phyloP scores from a whole-genome alignment of 495 filamentous ascomycete species.

The Tuber melanosporum region DNA sequence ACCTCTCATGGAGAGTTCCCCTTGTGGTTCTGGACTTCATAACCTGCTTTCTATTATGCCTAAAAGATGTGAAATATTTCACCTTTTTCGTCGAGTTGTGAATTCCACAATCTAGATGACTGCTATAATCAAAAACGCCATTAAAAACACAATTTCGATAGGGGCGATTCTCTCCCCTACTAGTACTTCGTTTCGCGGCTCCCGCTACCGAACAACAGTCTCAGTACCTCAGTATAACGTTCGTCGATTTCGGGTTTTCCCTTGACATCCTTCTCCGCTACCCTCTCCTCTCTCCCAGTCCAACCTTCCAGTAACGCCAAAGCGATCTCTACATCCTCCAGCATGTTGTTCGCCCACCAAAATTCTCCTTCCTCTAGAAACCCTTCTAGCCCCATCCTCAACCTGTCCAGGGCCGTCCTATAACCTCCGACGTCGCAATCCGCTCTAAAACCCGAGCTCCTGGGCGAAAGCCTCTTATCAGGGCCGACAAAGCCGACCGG shows the following conservation, averaged over 20 bases:
- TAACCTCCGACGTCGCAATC: background rate
- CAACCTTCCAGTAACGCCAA: background rate
- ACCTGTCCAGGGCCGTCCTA: background rate
- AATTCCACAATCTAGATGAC: background rate
- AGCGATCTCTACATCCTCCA: background rate
- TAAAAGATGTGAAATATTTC: background rate
- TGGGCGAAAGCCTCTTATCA: conserved; percentile 1
- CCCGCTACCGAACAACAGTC: background rate
- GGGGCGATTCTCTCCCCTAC: background rate
- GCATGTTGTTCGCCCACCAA: background rate
- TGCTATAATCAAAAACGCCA: background rate
- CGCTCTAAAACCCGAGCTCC: background rate
- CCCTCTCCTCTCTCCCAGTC: background rate
- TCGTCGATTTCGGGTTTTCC: background rate
- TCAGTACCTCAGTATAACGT: background rate
- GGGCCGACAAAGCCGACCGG: background rate
- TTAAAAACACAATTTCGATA: background rate
- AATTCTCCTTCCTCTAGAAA: background rate
- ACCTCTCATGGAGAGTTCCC: background rate
- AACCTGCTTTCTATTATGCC: background rate
- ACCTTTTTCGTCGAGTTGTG: background rate
- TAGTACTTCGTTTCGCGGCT: background rate
- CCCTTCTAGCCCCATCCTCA: background rate
- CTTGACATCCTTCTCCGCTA: background rate
- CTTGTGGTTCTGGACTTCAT: background rate